Evolutionary conservation across 2,329 filamentous ascomycete genomes (phyloP).

Genomic region (Camptophora hylomeconis): DNA sequence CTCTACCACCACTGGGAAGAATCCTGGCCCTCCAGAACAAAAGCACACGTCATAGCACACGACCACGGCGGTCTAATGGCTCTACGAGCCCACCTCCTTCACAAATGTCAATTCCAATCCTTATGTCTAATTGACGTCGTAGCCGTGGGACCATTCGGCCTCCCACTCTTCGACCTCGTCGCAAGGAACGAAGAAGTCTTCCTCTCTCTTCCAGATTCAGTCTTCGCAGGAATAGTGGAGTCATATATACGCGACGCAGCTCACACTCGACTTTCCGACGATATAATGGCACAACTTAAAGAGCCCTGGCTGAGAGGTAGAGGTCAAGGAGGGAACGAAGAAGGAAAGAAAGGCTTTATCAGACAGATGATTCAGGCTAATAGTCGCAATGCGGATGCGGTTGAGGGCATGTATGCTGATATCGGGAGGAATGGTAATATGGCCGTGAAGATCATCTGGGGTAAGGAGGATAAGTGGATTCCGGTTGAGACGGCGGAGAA

Average conservation of each 20-base stretch:
- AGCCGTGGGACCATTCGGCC: conserved; percentile 29
- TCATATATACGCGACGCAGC: conserved; percentile 29
- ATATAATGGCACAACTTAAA: conserved; percentile 25
- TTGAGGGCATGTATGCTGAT: conserved; percentile 27
- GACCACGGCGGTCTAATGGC: conserved; percentile 32
- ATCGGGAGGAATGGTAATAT: conserved; percentile 22
- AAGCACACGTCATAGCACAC: conserved; percentile 33
- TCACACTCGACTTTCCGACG: conserved; percentile 18
- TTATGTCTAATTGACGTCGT: conserved; percentile 33
- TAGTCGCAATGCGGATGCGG: conserved; percentile 19
- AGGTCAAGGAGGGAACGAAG: conserved; percentile 19
- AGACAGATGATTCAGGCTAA: conserved; percentile 28
- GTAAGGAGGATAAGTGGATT: conserved; percentile 32
- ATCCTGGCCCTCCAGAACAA: conserved; percentile 8
- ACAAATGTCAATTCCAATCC: conserved; percentile 25
- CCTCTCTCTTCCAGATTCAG: conserved; percentile 20
- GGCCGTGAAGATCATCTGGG: conserved; percentile 33
- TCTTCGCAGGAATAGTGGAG: conserved; percentile 28
- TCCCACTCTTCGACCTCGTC: conserved; percentile 31
- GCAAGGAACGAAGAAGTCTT: conserved; percentile 25
- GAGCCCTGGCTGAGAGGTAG: conserved; percentile 22
- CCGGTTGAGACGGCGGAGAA: conserved; percentile 26
- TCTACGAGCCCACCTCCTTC: conserved; percentile 26
- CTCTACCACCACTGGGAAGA: conserved; percentile 25
- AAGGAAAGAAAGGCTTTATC: conserved; percentile 26